These are phyloP conservation scores for Dendrocalamus latiflorus DNA, from an alignment of 202 grass and related monocot genomes.

Conservation along the genomic window DNA sequence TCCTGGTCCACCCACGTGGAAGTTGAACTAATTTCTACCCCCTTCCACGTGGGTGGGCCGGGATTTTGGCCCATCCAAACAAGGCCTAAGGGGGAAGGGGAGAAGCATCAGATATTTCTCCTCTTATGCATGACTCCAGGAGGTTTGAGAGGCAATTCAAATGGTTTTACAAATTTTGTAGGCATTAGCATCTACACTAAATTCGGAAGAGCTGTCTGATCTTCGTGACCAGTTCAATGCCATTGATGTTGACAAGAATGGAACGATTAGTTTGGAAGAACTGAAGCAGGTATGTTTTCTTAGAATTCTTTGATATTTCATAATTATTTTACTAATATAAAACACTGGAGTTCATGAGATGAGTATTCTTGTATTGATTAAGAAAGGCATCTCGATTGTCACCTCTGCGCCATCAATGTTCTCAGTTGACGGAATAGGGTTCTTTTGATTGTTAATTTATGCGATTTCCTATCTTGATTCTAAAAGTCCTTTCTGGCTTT, in stretches of 20 bases:
- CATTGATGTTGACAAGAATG: too few species aligned
- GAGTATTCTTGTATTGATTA: not conserved
- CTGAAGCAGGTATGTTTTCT: conserved; percentile 62
- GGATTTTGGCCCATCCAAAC: too few species aligned
- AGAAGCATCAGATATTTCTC: not conserved
- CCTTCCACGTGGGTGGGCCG: too few species aligned
- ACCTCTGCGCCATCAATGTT: not conserved
- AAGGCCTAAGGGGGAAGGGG: not conserved
- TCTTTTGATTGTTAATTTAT: not conserved
- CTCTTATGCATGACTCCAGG: not conserved
- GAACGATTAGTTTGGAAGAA: conserved; percentile 91
- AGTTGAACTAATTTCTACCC: too few species aligned
- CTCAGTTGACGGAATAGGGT: not conserved
- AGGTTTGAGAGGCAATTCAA: not conserved
- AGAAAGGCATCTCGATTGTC: not conserved
- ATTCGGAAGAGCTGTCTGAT: too few species aligned
- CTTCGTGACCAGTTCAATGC: too few species aligned
- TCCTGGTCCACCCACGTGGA: too few species aligned
- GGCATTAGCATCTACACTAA: conserved; percentile 95
- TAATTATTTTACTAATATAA: not conserved
- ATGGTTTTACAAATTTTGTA: conserved; percentile 36
- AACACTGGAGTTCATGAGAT: not conserved
- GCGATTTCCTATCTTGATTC: not conserved
- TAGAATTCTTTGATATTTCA: not conserved
- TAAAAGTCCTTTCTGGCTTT: not conserved